Conservation (phyloP, 192 early-diverging fungal species). For the Endogone sp. region DNA sequence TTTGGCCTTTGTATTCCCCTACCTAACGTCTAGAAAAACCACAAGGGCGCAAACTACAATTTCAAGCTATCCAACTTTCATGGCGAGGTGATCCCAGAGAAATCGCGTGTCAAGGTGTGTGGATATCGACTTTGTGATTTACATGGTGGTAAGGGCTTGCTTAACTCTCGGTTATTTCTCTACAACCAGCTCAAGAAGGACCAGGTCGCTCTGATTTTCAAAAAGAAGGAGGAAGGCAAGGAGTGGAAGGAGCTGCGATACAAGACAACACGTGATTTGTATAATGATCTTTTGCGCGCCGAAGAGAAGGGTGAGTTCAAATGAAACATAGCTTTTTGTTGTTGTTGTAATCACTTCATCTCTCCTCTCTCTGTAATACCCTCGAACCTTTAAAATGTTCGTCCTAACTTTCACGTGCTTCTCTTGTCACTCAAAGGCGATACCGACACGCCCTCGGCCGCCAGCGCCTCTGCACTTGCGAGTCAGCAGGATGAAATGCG, state of each 20-base stretch:
- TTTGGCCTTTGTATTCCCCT: too few species aligned
- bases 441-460: not conserved
- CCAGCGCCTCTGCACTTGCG: not conserved
- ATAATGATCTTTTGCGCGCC: constrained; percentile 12
- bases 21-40: constrained; percentile 7
- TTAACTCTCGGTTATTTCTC: not conserved
- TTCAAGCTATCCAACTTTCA: constrained; percentile 15
- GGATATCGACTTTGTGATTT: too few species aligned
- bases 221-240: constrained; percentile 16
- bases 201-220: constrained; percentile 14
- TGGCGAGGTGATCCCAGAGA: constrained; percentile 6
- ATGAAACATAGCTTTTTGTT: not conserved
- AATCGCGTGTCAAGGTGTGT: constrained; percentile 12
- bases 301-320: constrained; percentile 12
- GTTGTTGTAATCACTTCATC: not conserved
- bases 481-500: constrained; percentile 3
- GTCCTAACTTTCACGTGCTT: not conserved
- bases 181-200: constrained; percentile 6
- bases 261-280: constrained; percentile 8
- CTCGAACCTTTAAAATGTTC: too few species aligned
- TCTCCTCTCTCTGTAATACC: too few species aligned
- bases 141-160: too few species aligned
- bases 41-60: constrained; percentile 16
- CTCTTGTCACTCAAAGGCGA: not conserved
- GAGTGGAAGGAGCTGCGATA: constrained; percentile 14